A percentile compares a stretch with the other conserved stretches of the same genome.
These are phyloP conservation scores for Omphalea diandra DNA, from an alignment of 441 rosid genomes.

Conservation along the genomic window DNA sequence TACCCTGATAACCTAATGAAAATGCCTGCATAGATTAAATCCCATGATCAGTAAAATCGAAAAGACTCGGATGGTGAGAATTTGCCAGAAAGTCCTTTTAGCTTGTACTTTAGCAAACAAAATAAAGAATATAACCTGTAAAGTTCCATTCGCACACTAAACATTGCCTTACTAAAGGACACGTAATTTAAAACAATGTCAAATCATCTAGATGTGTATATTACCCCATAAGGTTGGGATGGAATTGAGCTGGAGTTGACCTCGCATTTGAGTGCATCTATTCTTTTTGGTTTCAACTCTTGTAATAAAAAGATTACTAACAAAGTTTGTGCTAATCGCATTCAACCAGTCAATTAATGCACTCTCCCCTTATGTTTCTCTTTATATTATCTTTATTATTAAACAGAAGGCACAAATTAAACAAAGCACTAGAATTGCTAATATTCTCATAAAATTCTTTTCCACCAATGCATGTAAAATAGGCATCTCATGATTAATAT, in stretches of 20 bases:
- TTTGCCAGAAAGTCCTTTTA: not conserved
- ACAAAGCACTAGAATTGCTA: not conserved
- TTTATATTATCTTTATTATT: not conserved
- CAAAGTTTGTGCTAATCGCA: constrained; percentile 10
- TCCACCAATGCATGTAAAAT: not conserved
- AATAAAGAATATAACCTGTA: not conserved
- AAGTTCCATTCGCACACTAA: not conserved
- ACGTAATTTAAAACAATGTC: too few species aligned
- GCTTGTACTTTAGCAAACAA: not conserved
- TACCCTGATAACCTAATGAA: not conserved
- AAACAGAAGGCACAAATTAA: constrained; percentile 7
- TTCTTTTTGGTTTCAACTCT: not conserved
- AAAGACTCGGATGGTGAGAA: not conserved
- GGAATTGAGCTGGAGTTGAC: not conserved
- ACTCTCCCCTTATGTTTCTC: not conserved
- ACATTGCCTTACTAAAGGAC: too few species aligned
- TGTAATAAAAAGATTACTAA: not conserved
- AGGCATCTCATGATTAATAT: not conserved
- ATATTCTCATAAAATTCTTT: constrained; percentile 16
- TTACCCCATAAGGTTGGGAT: not conserved
- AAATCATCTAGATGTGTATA: too few species aligned
- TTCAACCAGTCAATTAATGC: constrained; percentile 14
- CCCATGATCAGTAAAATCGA: not conserved
- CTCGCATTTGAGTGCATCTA: not conserved
- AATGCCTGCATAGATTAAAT: not conserved